These are phyloP conservation scores for Candida ulmi DNA, from an alignment of 805 yeast genomes.

Conservation along the genomic window DNA sequence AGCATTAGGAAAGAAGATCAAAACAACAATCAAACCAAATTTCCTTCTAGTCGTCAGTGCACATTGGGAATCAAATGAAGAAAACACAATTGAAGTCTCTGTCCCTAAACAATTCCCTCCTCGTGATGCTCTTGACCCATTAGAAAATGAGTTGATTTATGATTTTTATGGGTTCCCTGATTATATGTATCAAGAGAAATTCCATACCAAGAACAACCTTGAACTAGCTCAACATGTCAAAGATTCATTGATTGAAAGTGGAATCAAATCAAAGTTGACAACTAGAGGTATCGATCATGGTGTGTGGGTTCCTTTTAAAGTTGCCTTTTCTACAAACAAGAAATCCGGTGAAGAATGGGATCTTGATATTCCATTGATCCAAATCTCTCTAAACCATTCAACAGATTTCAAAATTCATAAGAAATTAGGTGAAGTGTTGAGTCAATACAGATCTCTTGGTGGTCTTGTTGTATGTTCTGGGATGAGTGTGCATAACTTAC, in stretches of 20 bases:
- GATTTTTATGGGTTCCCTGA: constrained; percentile 74
- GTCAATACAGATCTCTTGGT: constrained; percentile 45
- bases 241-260: constrained; percentile 33
- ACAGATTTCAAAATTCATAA: constrained; percentile 39
- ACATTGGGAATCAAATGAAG: constrained; percentile 59
- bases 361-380: constrained; percentile 34
- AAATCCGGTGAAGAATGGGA: constrained; percentile 20
- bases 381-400: constrained; percentile 29
- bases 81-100: constrained; percentile 42
- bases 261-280: constrained; percentile 38
- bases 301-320: constrained; percentile 74
- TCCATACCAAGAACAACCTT: constrained; percentile 43
- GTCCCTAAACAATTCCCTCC: constrained; percentile 27
- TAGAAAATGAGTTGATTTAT: constrained; percentile 56
- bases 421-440: constrained; percentile 51
- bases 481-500: constrained; percentile 72
- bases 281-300: constrained; percentile 81
- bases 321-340: constrained; percentile 48
- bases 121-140: constrained; percentile 7
- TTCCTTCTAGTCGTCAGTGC: constrained; percentile 66
- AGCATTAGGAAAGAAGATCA: constrained; percentile 47
- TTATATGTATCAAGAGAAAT: constrained; percentile 56
- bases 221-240: constrained; percentile 40
- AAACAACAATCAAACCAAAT: constrained; percentile 50
- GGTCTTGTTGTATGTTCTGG: constrained; percentile 63